Conservation (phyloP, 805 yeast genomes). For the Trichomonascus vanleenenianus region DNA sequence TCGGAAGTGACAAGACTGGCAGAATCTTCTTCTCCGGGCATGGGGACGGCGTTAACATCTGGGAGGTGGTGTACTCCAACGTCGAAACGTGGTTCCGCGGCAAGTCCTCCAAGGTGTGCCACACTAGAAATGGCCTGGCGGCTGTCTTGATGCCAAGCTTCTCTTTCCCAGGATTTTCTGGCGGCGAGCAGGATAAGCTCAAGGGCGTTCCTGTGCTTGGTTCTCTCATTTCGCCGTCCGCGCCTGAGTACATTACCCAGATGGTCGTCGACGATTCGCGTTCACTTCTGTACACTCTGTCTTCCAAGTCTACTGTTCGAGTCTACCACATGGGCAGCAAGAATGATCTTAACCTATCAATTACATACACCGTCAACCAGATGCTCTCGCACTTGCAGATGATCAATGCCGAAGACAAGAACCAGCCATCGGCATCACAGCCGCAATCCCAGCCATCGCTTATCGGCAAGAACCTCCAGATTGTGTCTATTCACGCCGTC, state of each 20-base stretch:
- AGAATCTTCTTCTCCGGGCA: slow-evolving; percentile 82
- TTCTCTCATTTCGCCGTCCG: slow-evolving; percentile 22
- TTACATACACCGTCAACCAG: slow-evolving; percentile 24
- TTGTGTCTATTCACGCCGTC: slow-evolving; percentile 58
- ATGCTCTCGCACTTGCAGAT: slow-evolving; percentile 26
- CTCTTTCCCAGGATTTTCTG: background rate
- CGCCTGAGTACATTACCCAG: slow-evolving; percentile 55
- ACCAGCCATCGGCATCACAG: background rate
- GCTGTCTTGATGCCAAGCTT: slow-evolving; percentile 20
- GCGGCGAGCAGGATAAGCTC: background rate
- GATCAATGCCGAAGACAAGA: slow-evolving; percentile 10
- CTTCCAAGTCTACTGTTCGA: slow-evolving; percentile 73
- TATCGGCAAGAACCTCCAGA: slow-evolving; percentile 20
- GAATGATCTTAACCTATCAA: slow-evolving; percentile 29
- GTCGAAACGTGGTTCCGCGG: slow-evolving; percentile 82
- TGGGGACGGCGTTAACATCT: slow-evolving; percentile 65
- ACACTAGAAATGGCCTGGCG: slow-evolving; percentile 58
- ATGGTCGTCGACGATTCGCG: slow-evolving; percentile 71
- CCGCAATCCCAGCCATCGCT: slow-evolving; percentile 10
- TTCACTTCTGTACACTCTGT: slow-evolving; percentile 68
- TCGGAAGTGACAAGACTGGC: slow-evolving; percentile 53
- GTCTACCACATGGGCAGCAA: slow-evolving; percentile 54
- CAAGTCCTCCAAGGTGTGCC: slow-evolving; percentile 74
- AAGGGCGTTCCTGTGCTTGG: slow-evolving; percentile 14
- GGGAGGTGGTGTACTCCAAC: slow-evolving; percentile 81